These are phyloP conservation scores for Boletus edulis DNA, from an alignment of 768 basidiomycete genomes.

Conservation along the genomic window DNA sequence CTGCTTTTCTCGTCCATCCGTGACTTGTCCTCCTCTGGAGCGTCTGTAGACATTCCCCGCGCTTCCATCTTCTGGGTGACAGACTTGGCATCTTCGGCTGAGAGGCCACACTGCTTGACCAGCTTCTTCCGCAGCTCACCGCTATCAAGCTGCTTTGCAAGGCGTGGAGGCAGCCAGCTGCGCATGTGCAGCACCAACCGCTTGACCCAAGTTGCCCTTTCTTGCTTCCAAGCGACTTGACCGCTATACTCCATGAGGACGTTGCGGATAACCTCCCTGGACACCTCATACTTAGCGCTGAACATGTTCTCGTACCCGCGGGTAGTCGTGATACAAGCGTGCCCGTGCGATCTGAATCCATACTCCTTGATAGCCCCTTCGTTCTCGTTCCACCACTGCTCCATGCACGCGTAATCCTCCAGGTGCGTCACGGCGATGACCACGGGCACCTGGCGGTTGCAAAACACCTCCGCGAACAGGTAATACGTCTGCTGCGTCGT, in stretches of 20 bases:
- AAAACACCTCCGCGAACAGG: slow-evolving; percentile 40
- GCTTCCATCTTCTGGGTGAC: slow-evolving; percentile 19
- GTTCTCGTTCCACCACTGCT: slow-evolving; percentile 41
- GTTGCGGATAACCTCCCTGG: slow-evolving; percentile 22
- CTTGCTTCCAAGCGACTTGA: slow-evolving; percentile 21
- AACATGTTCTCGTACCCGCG: slow-evolving; percentile 19
- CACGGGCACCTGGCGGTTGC: slow-evolving; percentile 31
- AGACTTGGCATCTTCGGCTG: slow-evolving; percentile 15
- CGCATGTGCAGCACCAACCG: slow-evolving; percentile 27
- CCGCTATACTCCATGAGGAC: slow-evolving; percentile 18
- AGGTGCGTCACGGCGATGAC: slow-evolving; percentile 36
- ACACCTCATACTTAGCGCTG: slow-evolving; percentile 33
- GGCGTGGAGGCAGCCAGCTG: slow-evolving; percentile 19
- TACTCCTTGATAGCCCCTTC: slow-evolving; percentile 30
- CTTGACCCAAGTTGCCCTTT: slow-evolving; percentile 24
- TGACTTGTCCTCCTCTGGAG: slow-evolving; percentile 10
- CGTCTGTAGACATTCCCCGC: slow-evolving; percentile 1
- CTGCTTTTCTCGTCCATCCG: slow-evolving; percentile 22
- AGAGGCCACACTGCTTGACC: slow-evolving; percentile 22
- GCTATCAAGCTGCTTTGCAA: slow-evolving; percentile 3
- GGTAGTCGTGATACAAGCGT: slow-evolving; percentile 40
- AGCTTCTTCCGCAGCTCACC: slow-evolving; percentile 20
- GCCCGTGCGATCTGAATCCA: slow-evolving; percentile 34
- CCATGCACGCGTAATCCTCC: slow-evolving; percentile 32
- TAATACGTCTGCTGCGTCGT: slow-evolving; percentile 28